Base-by-base conservation (phyloP, 2,329 filamentous ascomycete genomes). In the Lachnellula cervina region DNA sequence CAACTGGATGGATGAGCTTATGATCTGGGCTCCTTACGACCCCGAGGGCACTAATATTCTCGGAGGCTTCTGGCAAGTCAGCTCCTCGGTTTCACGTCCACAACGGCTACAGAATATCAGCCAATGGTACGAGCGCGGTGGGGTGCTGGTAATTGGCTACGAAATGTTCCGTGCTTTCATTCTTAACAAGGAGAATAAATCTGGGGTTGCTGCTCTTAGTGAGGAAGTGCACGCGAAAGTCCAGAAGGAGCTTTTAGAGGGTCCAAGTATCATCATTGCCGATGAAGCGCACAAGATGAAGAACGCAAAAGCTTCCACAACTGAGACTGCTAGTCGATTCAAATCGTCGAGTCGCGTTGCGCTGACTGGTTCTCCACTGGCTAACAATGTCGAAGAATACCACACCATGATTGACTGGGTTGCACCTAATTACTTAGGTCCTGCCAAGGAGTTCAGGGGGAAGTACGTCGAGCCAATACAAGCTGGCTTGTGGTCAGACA, bases 371-470 rank as follows among this genome's bases (percentile, higher is more conserved):
- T 93, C 91, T 0, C 92, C 92, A 0, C 75, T 97, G 51, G 85
- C 89, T 4, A 97, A 96, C 67, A 88, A 90, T 51, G 83, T 96
- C 0, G 75, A 80, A 28, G 92, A 97, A 64, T 96, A 96, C 66
- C 90, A 86, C 66, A 75, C 84, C n/a, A 89, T 96, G 82, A 87
- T 96, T 56, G 81, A 92, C 60, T 96, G 90, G 90, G 84, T 94
- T 50, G 86, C 89, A 1, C 88, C 89, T 0, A 83, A 82, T 23
- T 96, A 89, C 68, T 77, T 96, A 2, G 90, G 90, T 0, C 77
- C 81, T 3, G 71, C 78, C 9, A 65, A 71, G 0, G 86, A 92
- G 65, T 97, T 97, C 69, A 79, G 77, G 19, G 69, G 76, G 0
- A 80, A 84, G n/a, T 96, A 87, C 67, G 80, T 83, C 5, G 78